Evolutionary conservation across 768 basidiomycete genomes (phyloP).

Genomic region (Rossbeevera mucosa): DNA sequence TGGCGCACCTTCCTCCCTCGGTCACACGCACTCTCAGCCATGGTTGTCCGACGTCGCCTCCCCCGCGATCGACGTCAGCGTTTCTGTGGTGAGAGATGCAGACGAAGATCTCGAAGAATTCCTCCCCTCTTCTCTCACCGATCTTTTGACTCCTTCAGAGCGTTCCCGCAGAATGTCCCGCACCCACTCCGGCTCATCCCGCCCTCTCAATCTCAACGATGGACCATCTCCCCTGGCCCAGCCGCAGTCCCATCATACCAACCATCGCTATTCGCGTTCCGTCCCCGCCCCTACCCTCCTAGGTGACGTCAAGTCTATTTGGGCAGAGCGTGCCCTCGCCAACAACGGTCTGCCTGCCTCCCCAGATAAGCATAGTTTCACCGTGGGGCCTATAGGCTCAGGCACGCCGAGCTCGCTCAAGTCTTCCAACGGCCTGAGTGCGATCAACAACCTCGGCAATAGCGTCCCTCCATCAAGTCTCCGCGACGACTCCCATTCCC

Average conservation of each 20-base stretch:
- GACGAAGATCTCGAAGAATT: slow-evolving; percentile 87
- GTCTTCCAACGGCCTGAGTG: slow-evolving; percentile 38
- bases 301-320: slow-evolving; percentile 75
- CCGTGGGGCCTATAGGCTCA: slow-evolving; percentile 22
- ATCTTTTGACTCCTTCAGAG: slow-evolving; percentile 87
- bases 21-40: slow-evolving; percentile 27
- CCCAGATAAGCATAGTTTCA: slow-evolving; percentile 29
- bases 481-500: slow-evolving; percentile 34
- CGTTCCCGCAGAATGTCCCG: slow-evolving; percentile 76
- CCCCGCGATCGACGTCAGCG: slow-evolving; percentile 14
- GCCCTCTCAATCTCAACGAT: slow-evolving; percentile 20
- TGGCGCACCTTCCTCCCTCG: slow-evolving; percentile 63
- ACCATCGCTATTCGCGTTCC: slow-evolving; percentile 76
- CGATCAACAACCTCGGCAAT: slow-evolving; percentile 13
- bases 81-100: slow-evolving; percentile 43
- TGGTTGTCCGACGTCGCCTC: slow-evolving; percentile 29
- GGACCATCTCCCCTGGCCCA: slow-evolving; percentile 14
- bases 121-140: slow-evolving; percentile 81
- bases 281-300: slow-evolving; percentile 75
- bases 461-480: slow-evolving; percentile 11
- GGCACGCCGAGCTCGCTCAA: slow-evolving; percentile 54
- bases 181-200: slow-evolving; percentile 48
- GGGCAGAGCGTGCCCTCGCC: slow-evolving; percentile 54
- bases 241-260: slow-evolving; percentile 22
- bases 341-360: slow-evolving; percentile 34